Conservation (phyloP, 2,329 filamentous ascomycete genomes). For the Zymoseptoria ardabiliae region DNA sequence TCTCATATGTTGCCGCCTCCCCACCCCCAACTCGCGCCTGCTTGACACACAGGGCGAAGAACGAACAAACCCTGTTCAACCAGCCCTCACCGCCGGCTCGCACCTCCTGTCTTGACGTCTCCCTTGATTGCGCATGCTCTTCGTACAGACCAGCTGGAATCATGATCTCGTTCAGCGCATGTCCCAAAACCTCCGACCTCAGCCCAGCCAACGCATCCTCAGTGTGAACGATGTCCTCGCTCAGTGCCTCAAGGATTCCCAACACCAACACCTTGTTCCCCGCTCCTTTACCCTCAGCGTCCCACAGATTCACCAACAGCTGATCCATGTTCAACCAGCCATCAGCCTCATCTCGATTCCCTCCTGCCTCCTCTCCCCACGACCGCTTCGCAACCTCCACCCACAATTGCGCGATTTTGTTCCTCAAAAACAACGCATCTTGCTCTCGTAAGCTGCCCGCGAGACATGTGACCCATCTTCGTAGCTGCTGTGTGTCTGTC, state of each 20-base stretch:
- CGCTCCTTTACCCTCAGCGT: conserved; percentile 34
- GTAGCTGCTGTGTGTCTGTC: conserved; percentile 61
- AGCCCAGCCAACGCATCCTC: conserved; percentile 82
- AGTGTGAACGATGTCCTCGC: conserved; percentile 83
- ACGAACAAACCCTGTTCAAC: conserved; percentile 67
- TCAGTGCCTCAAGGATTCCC: conserved; percentile 80
- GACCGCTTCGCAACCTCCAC: conserved; percentile 86
- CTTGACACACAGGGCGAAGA: conserved; percentile 66
- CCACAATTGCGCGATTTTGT: conserved; percentile 93
- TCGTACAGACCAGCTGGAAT: conserved; percentile 68
- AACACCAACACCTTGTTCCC: conserved; percentile 81
- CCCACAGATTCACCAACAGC: conserved; percentile 74
- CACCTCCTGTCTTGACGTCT: conserved; percentile 56
- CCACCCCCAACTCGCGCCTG: conserved; percentile 29
- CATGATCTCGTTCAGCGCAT: conserved; percentile 88
- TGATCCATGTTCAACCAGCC: conserved; percentile 95
- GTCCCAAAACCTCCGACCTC: conserved; percentile 75
- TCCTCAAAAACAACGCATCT: conserved; percentile 77
- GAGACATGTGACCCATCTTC: conserved; percentile 71
- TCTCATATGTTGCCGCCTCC: conserved; percentile 37
- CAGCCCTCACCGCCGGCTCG: conserved; percentile 79
- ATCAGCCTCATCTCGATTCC: conserved; percentile 82
- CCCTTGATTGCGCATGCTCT: conserved; percentile 56
- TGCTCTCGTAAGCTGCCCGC: conserved; percentile 61
- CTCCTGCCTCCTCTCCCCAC: conserved; percentile 73